Base-by-base conservation (phyloP, 768 basidiomycete genomes). In the Amanita phalloides region DNA sequence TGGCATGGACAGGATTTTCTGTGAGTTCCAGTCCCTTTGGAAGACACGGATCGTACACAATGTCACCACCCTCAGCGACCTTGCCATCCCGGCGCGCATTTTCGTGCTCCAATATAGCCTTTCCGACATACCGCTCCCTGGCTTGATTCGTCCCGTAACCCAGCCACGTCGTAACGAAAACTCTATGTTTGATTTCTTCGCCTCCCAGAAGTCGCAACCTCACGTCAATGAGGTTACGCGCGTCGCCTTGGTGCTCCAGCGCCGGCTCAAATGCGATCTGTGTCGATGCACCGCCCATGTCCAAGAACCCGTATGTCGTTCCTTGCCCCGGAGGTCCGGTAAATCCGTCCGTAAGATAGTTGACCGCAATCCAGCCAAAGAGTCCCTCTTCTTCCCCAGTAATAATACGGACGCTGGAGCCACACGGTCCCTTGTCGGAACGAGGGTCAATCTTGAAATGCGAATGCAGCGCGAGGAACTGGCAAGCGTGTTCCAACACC, bases 261-360 rank as follows among this genome's bases (percentile, higher is more conserved):
- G 77, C 77, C 0, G 96, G 96, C 61, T 97, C 93, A 61, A 98
- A 99, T 9, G 96, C 96, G 55, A 99, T 94, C 66, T 99, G 96
- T 6, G 95, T 98, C 11, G 94, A 97, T 14, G 96, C 96, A 23
- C 96, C 95, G 48, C 96, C 96, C 96, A 98, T 99, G 64, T 99
- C 96, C 57, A 99, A 73, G 66, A 99, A 99, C 4, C 96, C 96
- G 61, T 91, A 98, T 3, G 95, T 97, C 17, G 90, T 90, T 45
- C 74, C 77, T 63, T 80, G 75, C 48, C 76, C 63, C 49, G 65
- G 69, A 0, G 67, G 65, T 8, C 75, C 74, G 6, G 72, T 73
- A 61, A 99, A 99, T 1, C 94, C 95, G 61, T 98, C 89, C 90
- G 97, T 94, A 45, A 98, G 82, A 65, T 99, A 98, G 67, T 98